These are phyloP conservation scores for Stentor coeruleus DNA, from an alignment of 73 alveolate species.

Conservation along the genomic window DNA sequence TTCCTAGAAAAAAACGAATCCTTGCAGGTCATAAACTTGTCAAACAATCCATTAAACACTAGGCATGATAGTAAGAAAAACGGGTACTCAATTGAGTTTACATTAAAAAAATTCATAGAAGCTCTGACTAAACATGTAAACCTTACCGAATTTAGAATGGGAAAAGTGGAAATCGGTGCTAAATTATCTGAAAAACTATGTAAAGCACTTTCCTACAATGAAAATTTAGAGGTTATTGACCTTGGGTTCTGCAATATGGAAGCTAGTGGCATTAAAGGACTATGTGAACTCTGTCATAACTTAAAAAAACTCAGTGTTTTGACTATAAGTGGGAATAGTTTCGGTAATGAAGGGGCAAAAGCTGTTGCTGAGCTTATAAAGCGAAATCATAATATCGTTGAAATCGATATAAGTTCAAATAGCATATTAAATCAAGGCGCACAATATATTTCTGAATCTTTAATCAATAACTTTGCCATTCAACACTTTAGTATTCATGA, in stretches of 20 bases:
- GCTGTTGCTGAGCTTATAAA: conserved; percentile 6
- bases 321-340: background rate
- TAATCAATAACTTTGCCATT: conserved; percentile 2
- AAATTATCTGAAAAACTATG: background rate
- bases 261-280: conserved; percentile 10
- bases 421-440: conserved; percentile 22
- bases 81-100: background rate
- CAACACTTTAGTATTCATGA: background rate
- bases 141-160: background rate
- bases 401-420: background rate
- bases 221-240: background rate
- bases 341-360: conserved; percentile 20
- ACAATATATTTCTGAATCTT: background rate
- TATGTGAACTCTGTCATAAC: background rate
- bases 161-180: background rate
- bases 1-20: background rate
- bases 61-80: conserved; percentile 14
- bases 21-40: background rate
- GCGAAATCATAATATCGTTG: background rate
- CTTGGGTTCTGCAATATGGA: conserved; percentile 5
- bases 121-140: background rate
- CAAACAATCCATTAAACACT: background rate
- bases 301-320: background rate
- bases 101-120: background rate
- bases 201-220: background rate